Evolutionary conservation across 345 rosid genomes (phyloP), one percentile per base, ranked within the genome.

Genomic region (Tarenaya hassleriana): DNA sequence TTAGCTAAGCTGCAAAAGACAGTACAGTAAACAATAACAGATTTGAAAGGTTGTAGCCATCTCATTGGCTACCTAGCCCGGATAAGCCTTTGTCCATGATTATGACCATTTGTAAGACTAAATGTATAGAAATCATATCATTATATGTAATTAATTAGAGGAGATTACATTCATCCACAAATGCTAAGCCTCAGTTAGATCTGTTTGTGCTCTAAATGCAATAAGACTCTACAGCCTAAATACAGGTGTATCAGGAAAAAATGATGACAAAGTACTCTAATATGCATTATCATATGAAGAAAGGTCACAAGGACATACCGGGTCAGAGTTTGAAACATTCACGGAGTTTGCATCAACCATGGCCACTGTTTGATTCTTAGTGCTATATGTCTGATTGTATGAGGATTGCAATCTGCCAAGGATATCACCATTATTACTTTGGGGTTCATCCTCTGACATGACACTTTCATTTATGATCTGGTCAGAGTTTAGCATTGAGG

Each of bases 321-420:
- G 60, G 11, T 65, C 64, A 44, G 64, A 46, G 59, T 58, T 58
- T 32, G 52, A 38, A 58, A 38, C 35, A 52, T 47, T 8, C 27
- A 58, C 58, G 43, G 71, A 55, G 24, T 61, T 55, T 37, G 11
- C 41, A 55, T 67, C 71, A 46, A 17, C 47, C 29, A 33, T 20
- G 58, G 58, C 20, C 18, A 35, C 50, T 37, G 49, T 62, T 18
- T 55, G 72, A 50, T 56, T 61, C 62, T 61, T 47, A 35, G 21
- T 12, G 54, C 54, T 68, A 45, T 68, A 68, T 32, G 72, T 47
- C 44, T 56, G 49, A 43, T 44, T 61, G 59, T 68, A 68, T 47
- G 71, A 66, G 57, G 94, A 74, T 56, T 67, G 74, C 66, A 81
- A 60, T 72, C 77, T 73, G 29, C 58, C 70, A 61, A 78, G 69